A percentile compares a stretch with the other conserved stretches of the same genome.
phyloP scores from a whole-genome alignment of 129 eudicot genomes.

The Gnaphalium uliginosum region DNA sequence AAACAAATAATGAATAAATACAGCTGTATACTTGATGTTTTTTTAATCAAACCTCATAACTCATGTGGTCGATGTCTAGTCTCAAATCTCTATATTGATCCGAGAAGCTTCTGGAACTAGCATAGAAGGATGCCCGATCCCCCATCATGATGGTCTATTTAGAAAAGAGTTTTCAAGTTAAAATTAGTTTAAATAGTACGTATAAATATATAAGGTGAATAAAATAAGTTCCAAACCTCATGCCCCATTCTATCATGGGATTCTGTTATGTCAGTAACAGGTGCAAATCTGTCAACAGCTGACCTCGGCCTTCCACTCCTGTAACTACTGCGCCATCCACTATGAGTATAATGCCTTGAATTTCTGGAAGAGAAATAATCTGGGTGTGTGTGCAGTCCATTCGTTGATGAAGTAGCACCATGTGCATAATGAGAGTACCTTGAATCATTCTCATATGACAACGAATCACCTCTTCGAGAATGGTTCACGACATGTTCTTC shows the following conservation, averaged over 20 bases:
- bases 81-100: constrained; percentile 64
- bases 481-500: constrained; percentile 34
- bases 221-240: constrained; percentile 40
- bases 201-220: background rate
- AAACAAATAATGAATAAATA: background rate
- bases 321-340: constrained; percentile 53
- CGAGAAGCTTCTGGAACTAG: constrained; percentile 36
- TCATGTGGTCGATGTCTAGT: constrained; percentile 62
- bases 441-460: constrained; percentile 38
- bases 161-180: background rate
- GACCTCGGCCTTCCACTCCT: constrained; percentile 50
- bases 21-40: background rate
- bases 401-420: constrained; percentile 34
- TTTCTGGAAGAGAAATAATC: constrained; percentile 41
- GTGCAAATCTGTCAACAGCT: constrained; percentile 38
- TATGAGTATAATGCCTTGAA: constrained; percentile 37
- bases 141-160: constrained; percentile 37
- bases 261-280: constrained; percentile 33
- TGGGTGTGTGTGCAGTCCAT: constrained; percentile 25
- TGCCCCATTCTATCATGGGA: constrained; percentile 43
- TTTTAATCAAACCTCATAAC: constrained; percentile 45
- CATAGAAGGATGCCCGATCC: constrained; percentile 43
- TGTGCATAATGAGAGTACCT: constrained; percentile 41
- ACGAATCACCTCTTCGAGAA: constrained; percentile 39
- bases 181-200: background rate